phyloP scores from a whole-genome alignment of 257 asterid genomes.

The Petunia axillaris region DNA sequence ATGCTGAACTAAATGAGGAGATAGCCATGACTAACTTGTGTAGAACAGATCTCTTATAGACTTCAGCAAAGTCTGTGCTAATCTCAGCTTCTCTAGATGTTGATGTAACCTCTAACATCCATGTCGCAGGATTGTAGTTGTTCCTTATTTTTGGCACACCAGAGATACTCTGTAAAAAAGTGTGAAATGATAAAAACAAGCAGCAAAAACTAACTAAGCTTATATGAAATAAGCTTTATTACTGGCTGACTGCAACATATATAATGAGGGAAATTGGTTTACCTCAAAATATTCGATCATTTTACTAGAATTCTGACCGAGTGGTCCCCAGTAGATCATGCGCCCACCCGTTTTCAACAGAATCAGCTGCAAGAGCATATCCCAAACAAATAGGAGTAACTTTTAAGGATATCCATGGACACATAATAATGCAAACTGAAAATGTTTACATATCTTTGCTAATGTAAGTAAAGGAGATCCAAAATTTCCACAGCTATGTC shows the following conservation, averaged over 20 bases:
- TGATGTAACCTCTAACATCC: conserved; percentile 68
- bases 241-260: background rate
- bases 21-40: conserved; percentile 43
- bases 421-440: background rate
- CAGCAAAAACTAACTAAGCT: background rate
- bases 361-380: conserved; percentile 41
- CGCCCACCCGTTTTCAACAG: conserved; percentile 60
- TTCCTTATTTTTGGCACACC: conserved; percentile 54
- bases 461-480: background rate
- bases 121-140: conserved; percentile 66
- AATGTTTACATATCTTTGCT: background rate
- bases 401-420: conserved; percentile 15
- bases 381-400: background rate
- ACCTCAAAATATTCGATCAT: conserved; percentile 70
- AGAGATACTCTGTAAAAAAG: conserved; percentile 37
- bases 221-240: background rate
- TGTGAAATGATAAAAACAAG: background rate
- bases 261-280: conserved; percentile 16
- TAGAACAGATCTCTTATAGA: conserved; percentile 50
- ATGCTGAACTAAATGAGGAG: background rate
- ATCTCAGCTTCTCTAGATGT: conserved; percentile 63
- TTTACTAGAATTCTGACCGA: conserved; percentile 55
- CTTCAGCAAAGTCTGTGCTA: conserved; percentile 57
- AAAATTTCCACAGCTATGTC: background rate
- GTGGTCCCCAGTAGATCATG: conserved; percentile 58